Evolutionary conservation across 495 filamentous ascomycete species (phyloP), one percentile per base, ranked within the genome.

Genomic region (Penicillium lagena): DNA sequence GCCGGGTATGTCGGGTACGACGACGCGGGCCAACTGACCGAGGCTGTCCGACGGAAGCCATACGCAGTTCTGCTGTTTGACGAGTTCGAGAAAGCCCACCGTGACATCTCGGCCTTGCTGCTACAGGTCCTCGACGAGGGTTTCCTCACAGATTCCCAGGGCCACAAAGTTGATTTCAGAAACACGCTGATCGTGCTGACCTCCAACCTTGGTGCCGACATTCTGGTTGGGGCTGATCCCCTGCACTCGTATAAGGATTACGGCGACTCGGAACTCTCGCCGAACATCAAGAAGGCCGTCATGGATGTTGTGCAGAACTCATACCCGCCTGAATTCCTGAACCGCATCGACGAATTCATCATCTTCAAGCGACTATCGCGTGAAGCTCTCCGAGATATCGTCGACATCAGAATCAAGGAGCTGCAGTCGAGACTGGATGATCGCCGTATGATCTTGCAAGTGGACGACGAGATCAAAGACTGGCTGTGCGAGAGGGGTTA

Each of bases 1-100:
- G 90, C 91, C 11, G 91, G 91, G 11, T 96, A 96, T 64, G 82
- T 98, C 14, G 93, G 93, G 8, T 98, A 98, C 59, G 93, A 98
- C 32, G 93, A 98, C 62, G 89, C 91, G 13, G 93, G 93, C 7
- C 93, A 98, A 62, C 77, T 98, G 7, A 97, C 93, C 1, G 93
- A 98, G 61, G 93, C 93, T 13, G 89, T 98, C 2, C 77, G 93
- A 37, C 79, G 93, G 40, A 98, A 97, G 60, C 93, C 93, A 1
- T 97, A 98, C 54, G 93, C 93, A 1, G 87, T 98, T 6, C 70
- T 98, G 1, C 72, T 98, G 2, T 95, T 98, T 50, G 93, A 98
- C 66, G 93, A 97, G 55, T 98, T 96, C 58, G 91, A 97, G 61
- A 96, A 98, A 59, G 91, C 91, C 2, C 91, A 97, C 58, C 83